Base-by-base conservation (phyloP, 768 basidiomycete genomes). In the Coprinopsis cinerea region DNA sequence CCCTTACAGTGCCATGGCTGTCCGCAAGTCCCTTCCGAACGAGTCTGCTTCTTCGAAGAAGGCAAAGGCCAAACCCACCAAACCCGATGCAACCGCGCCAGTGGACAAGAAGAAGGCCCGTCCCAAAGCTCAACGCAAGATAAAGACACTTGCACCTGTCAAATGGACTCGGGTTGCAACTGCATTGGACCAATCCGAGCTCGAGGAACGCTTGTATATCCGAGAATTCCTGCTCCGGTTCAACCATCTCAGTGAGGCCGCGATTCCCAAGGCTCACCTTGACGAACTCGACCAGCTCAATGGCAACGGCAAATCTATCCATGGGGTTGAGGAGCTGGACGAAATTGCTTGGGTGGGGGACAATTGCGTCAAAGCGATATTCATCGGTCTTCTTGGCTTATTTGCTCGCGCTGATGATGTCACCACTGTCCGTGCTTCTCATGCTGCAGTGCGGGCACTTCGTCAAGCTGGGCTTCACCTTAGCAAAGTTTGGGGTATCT, bases 151-250 rank as follows among this genome's bases (percentile, higher is more conserved):
- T 24, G 75, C 81, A 4, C 52, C 65, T 49, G 67, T 82, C 34
- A 64, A 65, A 41, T 90, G 88, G 88, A 75, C 67, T 3, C 57
- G 61, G 4, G 60, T 86, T 4, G 68, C 68, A 1, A 68, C 72
- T 11, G 57, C 55, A 25, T 65, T 85, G 13, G 64, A 70, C 4
- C 65, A 69, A 32, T 58, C 68, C 0, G 76, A 78, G 34, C 79
- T 75, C 1, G 74, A 85, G 53, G 71, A 75, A 23, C 81, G 88
- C 9, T 76, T 90, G 41, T 69, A 79, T 55, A 82, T 90, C 36
- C 80, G 88, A 49, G 88, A 91, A 64, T 92, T 89, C 60, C 60
- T 78, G 10, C 59, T 85, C 41, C 75, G 88, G 27, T 90, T 90
- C 54, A 68, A 71, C 1, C 67, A 70, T 24, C 48, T 78, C 14